Evolutionary conservation across 179 eudicot genomes (phyloP).

Genomic region (Silene noctiflora): DNA sequence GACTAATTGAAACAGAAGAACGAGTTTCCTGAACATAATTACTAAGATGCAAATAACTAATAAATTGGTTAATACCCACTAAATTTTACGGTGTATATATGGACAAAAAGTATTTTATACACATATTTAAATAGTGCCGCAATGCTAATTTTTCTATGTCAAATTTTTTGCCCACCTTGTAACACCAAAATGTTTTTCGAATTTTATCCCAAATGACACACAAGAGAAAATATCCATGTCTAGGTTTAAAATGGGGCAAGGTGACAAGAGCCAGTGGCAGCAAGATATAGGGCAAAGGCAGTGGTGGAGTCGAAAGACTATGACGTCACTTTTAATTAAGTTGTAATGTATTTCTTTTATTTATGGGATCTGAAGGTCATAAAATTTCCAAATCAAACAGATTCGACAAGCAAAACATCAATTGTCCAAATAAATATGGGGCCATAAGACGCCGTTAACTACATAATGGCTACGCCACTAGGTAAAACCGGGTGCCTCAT

Average conservation of each 20-base stretch:
- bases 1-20: conserved; percentile 2
- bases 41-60: background rate
- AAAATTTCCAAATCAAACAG: no score
- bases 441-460: no score
- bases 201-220: background rate
- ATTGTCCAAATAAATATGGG: no score
- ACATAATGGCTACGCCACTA: background rate
- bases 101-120: background rate
- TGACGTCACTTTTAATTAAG: background rate
- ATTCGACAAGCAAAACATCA: no score
- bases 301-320: background rate
- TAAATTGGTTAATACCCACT: background rate
- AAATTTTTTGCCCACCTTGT: background rate
- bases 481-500: background rate
- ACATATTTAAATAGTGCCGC: background rate
- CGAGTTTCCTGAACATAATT: background rate
- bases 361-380: no score
- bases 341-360: no score
- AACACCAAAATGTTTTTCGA: no score
- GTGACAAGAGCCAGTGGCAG: background rate
- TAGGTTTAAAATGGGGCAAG: background rate
- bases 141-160: background rate
- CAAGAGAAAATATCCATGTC: background rate
- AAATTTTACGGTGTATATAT: background rate
- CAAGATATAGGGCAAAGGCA: background rate